Conservation (phyloP, 2,329 filamentous ascomycete genomes). For the Colletotrichum cereale region DNA sequence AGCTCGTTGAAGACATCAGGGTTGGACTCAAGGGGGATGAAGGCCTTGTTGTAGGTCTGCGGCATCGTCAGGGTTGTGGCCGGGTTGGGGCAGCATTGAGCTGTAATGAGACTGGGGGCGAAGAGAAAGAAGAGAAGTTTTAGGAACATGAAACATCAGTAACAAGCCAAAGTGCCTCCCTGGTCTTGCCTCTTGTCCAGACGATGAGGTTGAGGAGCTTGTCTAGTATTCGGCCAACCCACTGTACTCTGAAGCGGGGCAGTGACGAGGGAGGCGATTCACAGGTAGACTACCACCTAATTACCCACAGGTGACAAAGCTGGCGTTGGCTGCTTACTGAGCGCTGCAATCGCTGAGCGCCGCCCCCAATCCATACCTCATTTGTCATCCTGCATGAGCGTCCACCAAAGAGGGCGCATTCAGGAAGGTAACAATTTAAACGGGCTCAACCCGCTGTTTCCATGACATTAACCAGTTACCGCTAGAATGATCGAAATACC, state of each 20-base stretch:
- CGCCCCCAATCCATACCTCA: not conserved
- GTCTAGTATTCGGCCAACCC: not conserved
- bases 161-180: not conserved
- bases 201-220: not conserved
- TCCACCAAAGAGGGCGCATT: not conserved
- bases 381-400: not conserved
- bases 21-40: conserved; percentile 58
- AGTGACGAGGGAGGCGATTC: not conserved
- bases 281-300: not conserved
- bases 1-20: conserved; percentile 76
- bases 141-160: not conserved
- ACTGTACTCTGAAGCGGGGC: not conserved
- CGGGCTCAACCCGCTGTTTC: not conserved
- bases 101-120: not conserved
- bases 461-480: not conserved
- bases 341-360: conserved; percentile 2
- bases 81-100: conserved; percentile 7
- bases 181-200: too few relatives aligned
- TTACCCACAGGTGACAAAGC: conserved; percentile 6
- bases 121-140: not conserved
- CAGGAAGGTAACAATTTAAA: not conserved
- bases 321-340: conserved; percentile 21
- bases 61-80: conserved; percentile 22
- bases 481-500: not conserved
- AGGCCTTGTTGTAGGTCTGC: conserved; percentile 44